Conservation (phyloP, 495 filamentous ascomycete genomes). For the Trichoderma gamsii region DNA sequence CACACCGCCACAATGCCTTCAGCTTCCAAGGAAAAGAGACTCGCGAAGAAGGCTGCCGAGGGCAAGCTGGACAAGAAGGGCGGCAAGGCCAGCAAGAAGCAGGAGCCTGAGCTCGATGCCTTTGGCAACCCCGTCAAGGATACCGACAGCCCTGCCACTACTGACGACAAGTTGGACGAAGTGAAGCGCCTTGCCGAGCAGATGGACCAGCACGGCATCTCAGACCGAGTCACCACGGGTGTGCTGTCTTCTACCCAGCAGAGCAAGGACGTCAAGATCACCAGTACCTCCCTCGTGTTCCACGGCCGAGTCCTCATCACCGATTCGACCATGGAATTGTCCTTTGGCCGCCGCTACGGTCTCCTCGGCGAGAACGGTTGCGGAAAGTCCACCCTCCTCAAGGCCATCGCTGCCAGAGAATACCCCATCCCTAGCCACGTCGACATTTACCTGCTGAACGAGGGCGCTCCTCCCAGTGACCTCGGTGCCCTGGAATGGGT, state of each 20-base stretch:
- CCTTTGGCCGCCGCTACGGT: conserved; percentile 88
- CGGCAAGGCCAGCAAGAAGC: conserved; percentile 63
- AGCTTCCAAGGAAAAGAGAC: conserved; percentile 93
- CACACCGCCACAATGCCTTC: conserved; percentile 64
- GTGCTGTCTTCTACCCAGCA: conserved; percentile 78
- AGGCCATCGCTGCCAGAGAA: conserved; percentile 88
- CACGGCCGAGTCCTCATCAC: conserved; percentile 94
- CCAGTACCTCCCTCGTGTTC: conserved; percentile 87
- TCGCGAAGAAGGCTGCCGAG: conserved; percentile 82
- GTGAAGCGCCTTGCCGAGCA: conserved; percentile 69
- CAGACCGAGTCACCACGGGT: conserved; percentile 96
- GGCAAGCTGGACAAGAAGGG: conserved; percentile 71
- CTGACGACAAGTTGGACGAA: conserved; percentile 64
- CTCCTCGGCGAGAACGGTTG: conserved; percentile 98
- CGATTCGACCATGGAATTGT: conserved; percentile 89
- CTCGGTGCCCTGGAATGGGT: conserved; percentile 95
- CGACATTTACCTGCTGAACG: conserved; percentile 97
- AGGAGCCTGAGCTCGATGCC: conserved; percentile 57
- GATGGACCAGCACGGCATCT: conserved; percentile 92
- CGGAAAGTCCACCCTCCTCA: conserved; percentile 94
- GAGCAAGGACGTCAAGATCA: conserved; percentile 93
- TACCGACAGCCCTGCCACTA: conserved; percentile 63
- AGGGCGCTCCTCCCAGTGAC: conserved; percentile 87
- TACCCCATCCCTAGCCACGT: conserved; percentile 94
- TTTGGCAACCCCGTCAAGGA: conserved; percentile 50